Base-by-base conservation (phyloP, 805 yeast genomes). In the Jamesozyma rosinii region DNA sequence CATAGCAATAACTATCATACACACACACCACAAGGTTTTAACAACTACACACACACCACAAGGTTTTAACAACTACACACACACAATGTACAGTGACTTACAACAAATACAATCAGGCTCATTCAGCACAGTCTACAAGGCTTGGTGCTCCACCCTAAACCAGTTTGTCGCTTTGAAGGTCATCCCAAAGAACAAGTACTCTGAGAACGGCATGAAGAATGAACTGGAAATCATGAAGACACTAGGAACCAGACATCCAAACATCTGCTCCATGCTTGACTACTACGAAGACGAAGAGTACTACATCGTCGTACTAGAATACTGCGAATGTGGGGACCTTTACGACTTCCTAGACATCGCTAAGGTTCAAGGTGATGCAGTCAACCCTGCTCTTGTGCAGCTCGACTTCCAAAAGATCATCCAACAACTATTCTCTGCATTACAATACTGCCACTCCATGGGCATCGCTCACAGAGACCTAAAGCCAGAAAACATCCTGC, bases 391-490 rank as follows among this genome's bases (percentile, higher is more conserved):
- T 10, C 17, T 46, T 19, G 41, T 47, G 5, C 51, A 49, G 32
- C 26, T 57, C 30, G 52, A 59, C 37, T 67, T 56, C 50, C 67
- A 58, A 52, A 68, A 62, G 48, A 56, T 68, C 57, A 60, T 76
- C 31, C 64, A 64, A 41, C 83, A 81, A 57, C 51, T 82, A 42
- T 62, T 65, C 44, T 62, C 65, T 32, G 84, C 81, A 8, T 61
- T 83, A 22, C 51, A 61, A 13, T 76, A 65, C 51, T 68, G 81
- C 4, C 90, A 83, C 54, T 59, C 72, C 3, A 61, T 65, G 35
- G 81, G 81, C 0, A 69, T 81, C 13, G 80, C 75, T 49, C 89
- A 81, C 58, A 67, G 89, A 38, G 89, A 81, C 55, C 71, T 81
- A 44, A 81, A 81, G 59, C 89, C 89, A 1, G 89, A 81, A 61